These are phyloP conservation scores for Acer saccharum DNA, from an alignment of 345 rosid species.

Conservation along the genomic window DNA sequence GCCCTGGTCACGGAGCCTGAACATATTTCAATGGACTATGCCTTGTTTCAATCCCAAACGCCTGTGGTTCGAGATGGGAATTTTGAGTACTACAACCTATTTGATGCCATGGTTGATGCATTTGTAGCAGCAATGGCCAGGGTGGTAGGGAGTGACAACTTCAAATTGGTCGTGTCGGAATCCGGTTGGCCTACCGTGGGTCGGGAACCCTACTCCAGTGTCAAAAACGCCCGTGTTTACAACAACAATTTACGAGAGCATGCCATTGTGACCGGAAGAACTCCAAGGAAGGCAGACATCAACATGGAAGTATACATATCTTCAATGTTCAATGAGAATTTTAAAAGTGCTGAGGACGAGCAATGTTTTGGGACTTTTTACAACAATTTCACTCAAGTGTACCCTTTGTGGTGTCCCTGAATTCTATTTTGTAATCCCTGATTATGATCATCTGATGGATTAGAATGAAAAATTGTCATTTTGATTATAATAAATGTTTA, in stretches of 20 bases:
- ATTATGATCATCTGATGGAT: neutral
- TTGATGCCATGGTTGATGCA: constrained; percentile 33
- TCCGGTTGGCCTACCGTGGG: constrained; percentile 17
- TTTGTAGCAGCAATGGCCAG: constrained; percentile 30
- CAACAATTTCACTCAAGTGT: constrained; percentile 25
- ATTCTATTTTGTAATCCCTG: neutral
- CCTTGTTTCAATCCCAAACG: constrained; percentile 16
- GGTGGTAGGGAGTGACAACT: constrained; percentile 11
- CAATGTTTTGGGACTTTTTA: constrained; percentile 31
- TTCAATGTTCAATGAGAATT: constrained; percentile 32
- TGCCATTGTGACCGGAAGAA: constrained; percentile 6
- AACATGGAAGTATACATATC: constrained; percentile 29
- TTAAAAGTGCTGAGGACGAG: constrained; percentile 3
- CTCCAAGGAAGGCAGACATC: constrained; percentile 24
- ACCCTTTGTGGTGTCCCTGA: constrained; percentile 21
- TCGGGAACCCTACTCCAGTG: neutral
- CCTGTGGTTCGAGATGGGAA: constrained; percentile 13
- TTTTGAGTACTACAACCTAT: constrained; percentile 17
- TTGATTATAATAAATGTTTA: too few relatives aligned
- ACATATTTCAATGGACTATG: constrained; percentile 18
- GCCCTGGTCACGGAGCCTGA: constrained; percentile 16
- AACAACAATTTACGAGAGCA: constrained; percentile 19
- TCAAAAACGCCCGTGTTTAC: constrained; percentile 17
- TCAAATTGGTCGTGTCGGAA: constrained; percentile 20
- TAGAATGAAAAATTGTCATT: neutral